phyloP scores from a whole-genome alignment of 116 monocot genomes.

The Papilionanthe hybrid region DNA sequence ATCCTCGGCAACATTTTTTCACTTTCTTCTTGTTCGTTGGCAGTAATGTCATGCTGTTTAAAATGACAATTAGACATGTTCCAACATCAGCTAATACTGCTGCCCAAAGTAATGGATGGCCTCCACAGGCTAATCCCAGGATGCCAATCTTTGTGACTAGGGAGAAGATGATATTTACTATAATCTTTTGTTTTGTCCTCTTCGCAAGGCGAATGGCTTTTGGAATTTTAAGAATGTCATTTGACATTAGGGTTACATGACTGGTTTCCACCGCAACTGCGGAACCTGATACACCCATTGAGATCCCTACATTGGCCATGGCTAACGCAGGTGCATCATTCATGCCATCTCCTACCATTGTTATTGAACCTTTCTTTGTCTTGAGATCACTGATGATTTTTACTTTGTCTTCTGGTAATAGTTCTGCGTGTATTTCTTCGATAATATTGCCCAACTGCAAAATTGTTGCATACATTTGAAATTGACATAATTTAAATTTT shows the following conservation, averaged over 20 bases:
- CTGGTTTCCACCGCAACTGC: conserved; percentile 92
- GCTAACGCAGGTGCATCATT: conserved; percentile 95
- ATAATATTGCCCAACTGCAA: conserved; percentile 43
- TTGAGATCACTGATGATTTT: conserved; percentile 57
- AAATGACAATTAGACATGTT: conserved; percentile 78
- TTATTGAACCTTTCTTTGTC: conserved; percentile 41
- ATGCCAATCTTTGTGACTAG: conserved; percentile 63
- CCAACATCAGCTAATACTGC: conserved; percentile 95
- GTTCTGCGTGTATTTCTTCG: conserved; percentile 67
- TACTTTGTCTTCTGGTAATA: conserved; percentile 88
- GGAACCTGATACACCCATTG: conserved; percentile 95
- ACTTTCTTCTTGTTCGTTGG: conserved; percentile 14
- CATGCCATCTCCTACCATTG: conserved; percentile 96
- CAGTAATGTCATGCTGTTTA: conserved; percentile 78
- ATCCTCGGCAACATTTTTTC: conserved; percentile 36
- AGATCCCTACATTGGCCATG: conserved; percentile 81
- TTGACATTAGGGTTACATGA: conserved; percentile 91
- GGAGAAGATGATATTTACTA: conserved; percentile 72
- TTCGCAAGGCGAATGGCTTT: conserved; percentile 66
- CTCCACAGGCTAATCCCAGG: conserved; percentile 60
- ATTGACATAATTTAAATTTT: no score
- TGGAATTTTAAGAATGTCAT: conserved; percentile 76
- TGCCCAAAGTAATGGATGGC: conserved; percentile 89
- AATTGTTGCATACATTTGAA: no score
- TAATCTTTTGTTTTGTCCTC: conserved; percentile 52